Conservation (phyloP, 2,329 filamentous ascomycete species). For the Fusarium dlaminii region DNA sequence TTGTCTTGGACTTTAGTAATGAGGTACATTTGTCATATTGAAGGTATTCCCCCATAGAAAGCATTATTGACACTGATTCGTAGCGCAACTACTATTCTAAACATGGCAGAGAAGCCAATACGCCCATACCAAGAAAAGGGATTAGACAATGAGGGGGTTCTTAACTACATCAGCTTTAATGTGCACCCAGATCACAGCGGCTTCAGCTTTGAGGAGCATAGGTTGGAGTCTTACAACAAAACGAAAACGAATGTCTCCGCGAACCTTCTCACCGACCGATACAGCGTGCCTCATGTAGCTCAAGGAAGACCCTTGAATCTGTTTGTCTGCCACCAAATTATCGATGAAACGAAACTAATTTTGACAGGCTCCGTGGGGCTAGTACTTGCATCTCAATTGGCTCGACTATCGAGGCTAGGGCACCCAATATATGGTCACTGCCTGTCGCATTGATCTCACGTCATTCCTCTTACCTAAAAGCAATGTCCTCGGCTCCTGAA, state of each 20-base stretch:
- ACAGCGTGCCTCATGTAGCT: neutral
- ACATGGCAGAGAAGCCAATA: neutral
- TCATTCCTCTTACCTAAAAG: neutral
- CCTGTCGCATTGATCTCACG: neutral
- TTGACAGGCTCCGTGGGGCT: neutral
- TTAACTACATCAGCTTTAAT: neutral
- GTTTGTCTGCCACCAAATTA: neutral
- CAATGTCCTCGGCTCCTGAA: neutral
- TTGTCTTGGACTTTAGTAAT: neutral
- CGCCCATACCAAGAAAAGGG: neutral
- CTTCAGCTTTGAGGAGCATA: neutral
- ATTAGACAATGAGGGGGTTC: fast-evolving
- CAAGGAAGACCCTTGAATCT: neutral
- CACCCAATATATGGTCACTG: neutral
- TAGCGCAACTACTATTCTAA: neutral
- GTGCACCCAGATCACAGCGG: neutral
- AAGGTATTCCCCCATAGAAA: neutral
- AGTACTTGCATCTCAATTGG: neutral
- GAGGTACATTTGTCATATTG: neutral
- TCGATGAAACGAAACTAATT: neutral
- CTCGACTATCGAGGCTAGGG: neutral
- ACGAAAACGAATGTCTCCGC: neutral
- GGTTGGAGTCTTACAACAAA: neutral
- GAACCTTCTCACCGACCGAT: neutral
- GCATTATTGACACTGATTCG: neutral